Evolutionary conservation across 2,329 filamentous ascomycete genomes (phyloP), one percentile per base, ranked within the genome.

Genomic region (Claviceps digitariae): DNA sequence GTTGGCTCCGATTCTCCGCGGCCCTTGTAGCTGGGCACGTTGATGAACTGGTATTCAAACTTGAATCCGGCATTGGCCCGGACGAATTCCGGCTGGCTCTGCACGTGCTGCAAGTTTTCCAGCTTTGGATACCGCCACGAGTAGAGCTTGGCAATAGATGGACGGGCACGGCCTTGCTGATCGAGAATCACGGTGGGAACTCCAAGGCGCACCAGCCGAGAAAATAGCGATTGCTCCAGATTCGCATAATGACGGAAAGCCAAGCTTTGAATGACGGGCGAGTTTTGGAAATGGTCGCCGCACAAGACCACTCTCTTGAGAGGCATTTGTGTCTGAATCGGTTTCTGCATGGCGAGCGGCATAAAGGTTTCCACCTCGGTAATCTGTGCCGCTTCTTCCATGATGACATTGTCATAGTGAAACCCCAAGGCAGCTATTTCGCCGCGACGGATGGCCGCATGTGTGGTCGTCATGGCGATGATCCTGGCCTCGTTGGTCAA

Each of bases 331-430:
- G 86, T 86, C 51, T 84, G 74, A 58, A 81, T 80, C 21, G 86
- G 81, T 57, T 87, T 88, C 65, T 98, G 94, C 69, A 98, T 77
- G n/a, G 90, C 87, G 52, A 95, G 75, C 0, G 93, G 93, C 58
- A 98, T 89, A 69, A 98, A 97, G 58, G 89, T 95, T 66, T 98
- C 93, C 47, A 96, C 87, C 67, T 98, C 93, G 0, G 91, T 98
- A 64, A 98, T 91, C 65, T 98, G 93, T 13, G 93, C 93, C 5
- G 93, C 91, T 75, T 98, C 93, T 72, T 98, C 93, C 87, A 98
- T 96, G 52, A 98, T 78, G 13, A 98, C 86, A 58, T 95, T 98
- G 72, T 97, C 90, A 63, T 98, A 98, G 60, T 89, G 88, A 70
- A 98, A 98, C 17, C 90, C 90, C n/a, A 97, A 77, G 17, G 81